Evolutionary conservation across 257 asterid species (phyloP).

Genomic region (Thymus quinquecostatus): DNA sequence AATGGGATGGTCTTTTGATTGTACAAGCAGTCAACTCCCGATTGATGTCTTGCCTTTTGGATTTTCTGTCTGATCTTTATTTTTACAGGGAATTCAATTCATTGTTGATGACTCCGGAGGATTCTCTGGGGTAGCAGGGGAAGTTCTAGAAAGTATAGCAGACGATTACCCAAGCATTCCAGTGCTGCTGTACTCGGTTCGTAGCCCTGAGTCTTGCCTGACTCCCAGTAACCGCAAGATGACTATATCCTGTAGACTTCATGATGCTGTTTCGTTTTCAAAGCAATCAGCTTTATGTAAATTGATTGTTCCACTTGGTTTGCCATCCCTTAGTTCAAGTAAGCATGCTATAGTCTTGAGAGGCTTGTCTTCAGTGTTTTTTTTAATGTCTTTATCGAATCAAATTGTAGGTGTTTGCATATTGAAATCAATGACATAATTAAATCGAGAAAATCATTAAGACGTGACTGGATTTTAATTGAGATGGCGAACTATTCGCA

Average conservation of each 20-base stretch:
- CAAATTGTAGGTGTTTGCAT: not conserved
- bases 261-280: constrained; percentile 85
- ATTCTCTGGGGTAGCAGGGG: constrained; percentile 86
- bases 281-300: constrained; percentile 72
- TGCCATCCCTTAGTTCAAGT: constrained; percentile 75
- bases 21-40: no score
- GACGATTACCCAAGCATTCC: constrained; percentile 92
- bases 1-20: constrained; percentile 6
- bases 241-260: constrained; percentile 59
- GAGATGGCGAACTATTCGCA: not conserved
- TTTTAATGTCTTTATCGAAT: constrained; percentile 13
- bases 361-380: constrained; percentile 26
- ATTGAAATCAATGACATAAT: not conserved
- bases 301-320: constrained; percentile 81
- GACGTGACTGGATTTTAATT: not conserved
- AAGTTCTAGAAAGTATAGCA: constrained; percentile 79
- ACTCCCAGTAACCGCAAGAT: constrained; percentile 55
- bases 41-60: not conserved
- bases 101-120: constrained; percentile 86
- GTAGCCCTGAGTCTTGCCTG: constrained; percentile 47
- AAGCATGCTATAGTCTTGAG: constrained; percentile 40
- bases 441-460: not conserved
- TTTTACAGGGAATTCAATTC: constrained; percentile 81
- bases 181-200: constrained; percentile 70
- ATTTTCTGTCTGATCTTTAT: constrained; percentile 5